phyloP scores from a whole-genome alignment of 371 early-diverging fungal genomes.

The Nematocida minor region DNA sequence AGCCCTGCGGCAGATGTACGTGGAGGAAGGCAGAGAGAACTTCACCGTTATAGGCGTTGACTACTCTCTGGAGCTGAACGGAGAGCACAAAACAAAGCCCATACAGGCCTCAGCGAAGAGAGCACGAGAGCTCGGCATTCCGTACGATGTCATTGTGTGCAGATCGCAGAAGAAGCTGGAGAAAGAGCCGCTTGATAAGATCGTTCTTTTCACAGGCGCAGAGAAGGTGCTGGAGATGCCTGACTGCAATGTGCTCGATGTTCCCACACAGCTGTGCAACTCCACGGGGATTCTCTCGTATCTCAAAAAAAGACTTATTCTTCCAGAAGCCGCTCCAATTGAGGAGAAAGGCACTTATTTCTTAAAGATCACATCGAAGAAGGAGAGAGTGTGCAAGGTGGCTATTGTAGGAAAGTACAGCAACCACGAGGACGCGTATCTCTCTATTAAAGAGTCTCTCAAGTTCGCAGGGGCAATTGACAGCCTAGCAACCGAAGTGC shows the following conservation, averaged over 20 bases:
- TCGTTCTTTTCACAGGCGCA: constrained; percentile 86
- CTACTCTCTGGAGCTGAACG: constrained; percentile 86
- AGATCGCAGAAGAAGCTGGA: constrained; percentile 75
- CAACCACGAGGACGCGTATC: constrained; percentile 51
- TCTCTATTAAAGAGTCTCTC: constrained; percentile 44
- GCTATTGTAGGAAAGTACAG: constrained; percentile 52
- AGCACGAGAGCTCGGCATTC: constrained; percentile 82
- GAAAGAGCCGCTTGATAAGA: constrained; percentile 75
- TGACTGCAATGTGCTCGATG: constrained; percentile 87
- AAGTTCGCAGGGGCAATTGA: constrained; percentile 29
- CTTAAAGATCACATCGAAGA: background rate
- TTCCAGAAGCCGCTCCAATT: background rate
- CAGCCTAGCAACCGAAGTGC: background rate
- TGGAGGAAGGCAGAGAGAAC: constrained; percentile 89
- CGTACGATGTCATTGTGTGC: constrained; percentile 92
- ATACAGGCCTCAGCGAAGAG: constrained; percentile 88
- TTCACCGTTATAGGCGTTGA: constrained; percentile 91
- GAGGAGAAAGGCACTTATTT: constrained; percentile 10
- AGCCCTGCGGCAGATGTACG: constrained; percentile 94
- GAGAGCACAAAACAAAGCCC: constrained; percentile 97
- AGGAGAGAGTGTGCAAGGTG: background rate
- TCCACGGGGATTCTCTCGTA: constrained; percentile 68
- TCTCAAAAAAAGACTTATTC: background rate
- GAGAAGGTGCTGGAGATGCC: constrained; percentile 83
- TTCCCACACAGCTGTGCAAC: constrained; percentile 75